A percentile compares a stretch with the other conserved stretches of the same genome.
Conservation (phyloP, 202 grass and related monocot genomes). For the Zoysia matrella region DNA sequence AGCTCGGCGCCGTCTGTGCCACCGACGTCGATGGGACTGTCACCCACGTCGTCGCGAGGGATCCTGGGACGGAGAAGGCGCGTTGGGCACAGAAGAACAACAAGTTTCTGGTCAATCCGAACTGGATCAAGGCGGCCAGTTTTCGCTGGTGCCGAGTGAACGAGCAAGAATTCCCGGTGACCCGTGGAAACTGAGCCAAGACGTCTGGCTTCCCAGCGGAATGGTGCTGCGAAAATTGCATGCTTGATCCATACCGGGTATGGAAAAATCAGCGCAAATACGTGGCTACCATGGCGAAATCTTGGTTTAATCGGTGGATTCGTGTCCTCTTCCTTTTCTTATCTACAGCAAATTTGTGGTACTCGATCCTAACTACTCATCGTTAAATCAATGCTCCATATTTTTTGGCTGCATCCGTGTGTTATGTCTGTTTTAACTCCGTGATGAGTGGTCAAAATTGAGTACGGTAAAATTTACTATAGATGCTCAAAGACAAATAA, state of each 20-base stretch:
- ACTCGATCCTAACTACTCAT: too few species aligned
- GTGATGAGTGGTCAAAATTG: background rate
- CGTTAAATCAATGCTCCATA: too few species aligned
- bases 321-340: too few species aligned
- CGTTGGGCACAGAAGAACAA: conserved; percentile 59
- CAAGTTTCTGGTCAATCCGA: conserved; percentile 55
- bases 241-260: background rate
- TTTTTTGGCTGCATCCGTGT: too few species aligned
- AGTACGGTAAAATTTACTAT: background rate
- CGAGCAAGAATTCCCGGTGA: conserved; percentile 51
- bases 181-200: background rate
- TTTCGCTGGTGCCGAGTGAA: conserved; percentile 55
- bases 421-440: background rate
- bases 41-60: conserved; percentile 64
- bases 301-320: background rate
- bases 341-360: too few species aligned
- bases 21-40: conserved; percentile 47
- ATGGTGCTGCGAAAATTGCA: background rate
- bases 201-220: background rate
- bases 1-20: conserved; percentile 61
- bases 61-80: conserved; percentile 50
- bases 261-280: background rate
- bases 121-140: conserved; percentile 61
- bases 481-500: too few species aligned
- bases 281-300: background rate